phyloP scores from a whole-genome alignment of 345 rosid species.

The Lagerstroemia speciosa region DNA sequence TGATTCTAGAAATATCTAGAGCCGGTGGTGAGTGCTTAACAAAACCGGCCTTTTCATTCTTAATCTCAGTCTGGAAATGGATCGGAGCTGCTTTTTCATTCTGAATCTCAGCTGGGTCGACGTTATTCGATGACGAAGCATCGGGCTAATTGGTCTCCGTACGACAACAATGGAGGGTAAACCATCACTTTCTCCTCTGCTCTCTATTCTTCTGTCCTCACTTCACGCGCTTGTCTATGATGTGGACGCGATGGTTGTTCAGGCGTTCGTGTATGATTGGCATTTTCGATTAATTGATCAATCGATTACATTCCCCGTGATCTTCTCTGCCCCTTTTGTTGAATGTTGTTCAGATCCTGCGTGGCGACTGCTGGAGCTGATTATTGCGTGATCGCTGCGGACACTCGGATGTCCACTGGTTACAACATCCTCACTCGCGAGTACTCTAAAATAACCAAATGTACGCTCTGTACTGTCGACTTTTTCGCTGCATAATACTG shows the following conservation, averaged over 20 bases:
- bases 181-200: not conserved
- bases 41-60: too few relatives aligned
- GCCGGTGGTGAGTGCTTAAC: too few relatives aligned
- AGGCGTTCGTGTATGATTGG: not conserved
- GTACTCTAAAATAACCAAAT: slow-evolving; percentile 78
- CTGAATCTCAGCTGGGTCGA: not conserved
- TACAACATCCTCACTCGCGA: slow-evolving; percentile 86
- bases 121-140: slow-evolving; percentile 58
- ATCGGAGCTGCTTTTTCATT: too few relatives aligned
- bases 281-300: not conserved
- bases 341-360: slow-evolving; percentile 43
- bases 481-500: not conserved
- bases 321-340: not conserved
- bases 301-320: not conserved
- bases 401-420: slow-evolving; percentile 93
- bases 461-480: slow-evolving; percentile 25
- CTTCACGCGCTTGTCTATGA: not conserved
- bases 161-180: slow-evolving; percentile 99
- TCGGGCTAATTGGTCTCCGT: slow-evolving; percentile 57
- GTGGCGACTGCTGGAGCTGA: slow-evolving; percentile 93
- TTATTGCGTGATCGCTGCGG: slow-evolving; percentile 93
- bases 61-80: too few relatives aligned
- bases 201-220: not conserved
- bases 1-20: too few relatives aligned
- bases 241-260: not conserved